Base-by-base conservation (phyloP, 164 flowering plant species). In the Dillenia turbinata region DNA sequence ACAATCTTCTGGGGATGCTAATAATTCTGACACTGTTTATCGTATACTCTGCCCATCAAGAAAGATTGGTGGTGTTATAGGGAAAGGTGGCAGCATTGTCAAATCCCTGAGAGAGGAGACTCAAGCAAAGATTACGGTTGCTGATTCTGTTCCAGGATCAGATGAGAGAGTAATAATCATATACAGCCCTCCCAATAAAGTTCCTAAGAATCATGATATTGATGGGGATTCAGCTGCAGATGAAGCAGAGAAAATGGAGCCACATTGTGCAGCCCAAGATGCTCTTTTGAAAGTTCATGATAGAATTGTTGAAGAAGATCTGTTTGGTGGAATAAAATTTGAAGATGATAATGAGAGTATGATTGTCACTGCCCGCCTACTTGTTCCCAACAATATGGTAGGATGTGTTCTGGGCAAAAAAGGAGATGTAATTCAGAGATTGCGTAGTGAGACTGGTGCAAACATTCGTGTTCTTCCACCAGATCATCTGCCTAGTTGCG, bases 391-490 rank as follows among this genome's bases (percentile, higher is more conserved):
- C 64, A 78, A 70, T 74, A 76, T 78, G 79, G 87, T 86, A 40
- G 92, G 96, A n/a, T 89, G 92, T 71, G 75, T 89, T 60, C 49
- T 89, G 12, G 92, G 96, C 1, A 89, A 77, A 69, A 70, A 83
- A 59, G 96, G 96, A 44, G 81, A 79, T 69, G 80, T 85, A 15
- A 83, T 86, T 66, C 85, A 83, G 70, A 82, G 74, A 65, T 63
- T 89, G 65, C 73, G 90, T 53, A 75, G 70, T 75, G 87, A 86
- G 46, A 89, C 92, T 12, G 81, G 85, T 68, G 96, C 96, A 46
- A 76, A 65, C 67, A 83, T 85, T 52, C 86, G 92, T 59, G 79
- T 86, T 54, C 79, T 89, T 66, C 80, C 85, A 44, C 64, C 78
- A 14, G 87, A 85, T 24, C 79, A 79, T 68, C 82, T 83, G 64